Evolutionary conservation across 2,329 filamentous ascomycete genomes (phyloP).

Genomic region (Neurospora sp.): DNA sequence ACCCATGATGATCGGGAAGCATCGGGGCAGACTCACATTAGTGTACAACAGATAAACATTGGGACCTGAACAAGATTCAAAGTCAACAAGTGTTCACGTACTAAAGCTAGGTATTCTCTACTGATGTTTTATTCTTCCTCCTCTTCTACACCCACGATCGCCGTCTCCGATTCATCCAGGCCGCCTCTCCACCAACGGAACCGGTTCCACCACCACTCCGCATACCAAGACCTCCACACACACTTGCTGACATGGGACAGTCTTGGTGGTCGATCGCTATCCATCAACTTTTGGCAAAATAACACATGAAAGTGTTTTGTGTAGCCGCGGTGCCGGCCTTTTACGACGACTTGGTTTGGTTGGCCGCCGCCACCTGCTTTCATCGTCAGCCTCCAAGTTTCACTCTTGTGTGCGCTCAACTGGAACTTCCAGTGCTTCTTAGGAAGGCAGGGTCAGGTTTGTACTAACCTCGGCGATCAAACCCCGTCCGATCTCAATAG

Average conservation of each 20-base stretch:
- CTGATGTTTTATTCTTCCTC: too few relatives aligned
- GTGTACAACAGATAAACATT: neutral
- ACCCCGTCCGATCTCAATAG: constrained; percentile 43
- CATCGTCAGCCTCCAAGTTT: neutral
- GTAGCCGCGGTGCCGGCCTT: neutral
- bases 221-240: neutral
- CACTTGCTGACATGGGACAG: neutral
- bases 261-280: neutral
- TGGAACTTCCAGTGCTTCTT: neutral
- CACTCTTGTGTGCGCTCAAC: neutral
- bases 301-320: neutral
- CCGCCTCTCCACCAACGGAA: neutral
- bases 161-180: neutral
- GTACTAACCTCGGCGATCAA: constrained; percentile 4
- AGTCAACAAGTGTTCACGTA: neutral
- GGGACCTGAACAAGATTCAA: neutral
- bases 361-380: constrained; percentile 4
- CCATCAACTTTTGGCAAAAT: neutral
- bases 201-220: neutral
- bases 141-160: neutral
- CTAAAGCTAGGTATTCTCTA: neutral
- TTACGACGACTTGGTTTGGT: constrained; percentile 7
- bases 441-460: neutral
- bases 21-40: neutral
- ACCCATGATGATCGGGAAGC: neutral